Evolutionary conservation across 371 early-diverging fungal species (phyloP).

Genomic region (Saksenaea vasiformis): DNA sequence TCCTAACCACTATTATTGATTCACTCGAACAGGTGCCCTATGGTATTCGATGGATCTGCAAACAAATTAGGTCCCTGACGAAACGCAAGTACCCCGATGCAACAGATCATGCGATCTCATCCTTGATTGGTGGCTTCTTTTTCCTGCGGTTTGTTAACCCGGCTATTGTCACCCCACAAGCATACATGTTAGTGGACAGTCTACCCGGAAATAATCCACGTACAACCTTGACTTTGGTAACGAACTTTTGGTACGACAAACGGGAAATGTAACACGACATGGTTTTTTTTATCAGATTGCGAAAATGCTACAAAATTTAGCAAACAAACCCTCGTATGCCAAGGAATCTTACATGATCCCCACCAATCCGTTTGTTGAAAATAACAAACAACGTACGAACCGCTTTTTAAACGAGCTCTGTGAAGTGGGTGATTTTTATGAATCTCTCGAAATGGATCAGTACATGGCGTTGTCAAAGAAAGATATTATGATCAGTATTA

Average conservation of each 20-base stretch:
- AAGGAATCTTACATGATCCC: conserved; percentile 91
- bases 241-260: not conserved
- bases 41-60: conserved; percentile 96
- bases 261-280: not conserved
- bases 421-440: conserved; percentile 93
- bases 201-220: conserved; percentile 78
- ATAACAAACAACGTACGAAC: conserved; percentile 79
- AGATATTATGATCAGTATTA: conserved; percentile 82
- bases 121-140: conserved; percentile 93
- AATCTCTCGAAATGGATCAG: conserved; percentile 94
- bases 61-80: conserved; percentile 88
- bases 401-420: conserved; percentile 85
- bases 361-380: conserved; percentile 83
- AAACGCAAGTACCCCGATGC: conserved; percentile 89
- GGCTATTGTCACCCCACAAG: conserved; percentile 92
- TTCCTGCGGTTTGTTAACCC: conserved; percentile 94
- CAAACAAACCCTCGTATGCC: conserved; percentile 88
- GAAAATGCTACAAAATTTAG: conserved; percentile 90
- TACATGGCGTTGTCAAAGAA: conserved; percentile 91
- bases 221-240: conserved; percentile 77
- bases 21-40: conserved; percentile 88
- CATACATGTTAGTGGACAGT: conserved; percentile 85
- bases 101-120: conserved; percentile 80
- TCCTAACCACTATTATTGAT: conserved; percentile 79
- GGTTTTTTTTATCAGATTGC: conserved; percentile 55